Conservation (phyloP, 2,329 filamentous ascomycete species). For the Scolecobasidium constrictum region DNA sequence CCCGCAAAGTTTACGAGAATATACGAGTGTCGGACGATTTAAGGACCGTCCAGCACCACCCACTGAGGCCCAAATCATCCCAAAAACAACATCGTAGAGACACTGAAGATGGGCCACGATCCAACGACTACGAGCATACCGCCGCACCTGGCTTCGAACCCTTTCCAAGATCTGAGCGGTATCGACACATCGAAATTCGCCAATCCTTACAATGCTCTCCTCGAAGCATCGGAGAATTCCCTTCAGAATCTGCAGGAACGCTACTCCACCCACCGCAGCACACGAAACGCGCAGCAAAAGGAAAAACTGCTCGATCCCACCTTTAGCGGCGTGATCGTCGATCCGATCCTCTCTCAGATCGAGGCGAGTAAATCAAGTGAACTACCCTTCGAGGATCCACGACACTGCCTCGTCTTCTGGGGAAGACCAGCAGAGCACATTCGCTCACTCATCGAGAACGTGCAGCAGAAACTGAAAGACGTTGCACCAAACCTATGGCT, state of each 20-base stretch:
- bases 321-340: constrained; percentile 63
- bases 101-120: no score
- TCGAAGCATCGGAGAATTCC: constrained; percentile 55
- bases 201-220: constrained; percentile 69
- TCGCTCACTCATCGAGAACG: constrained; percentile 50
- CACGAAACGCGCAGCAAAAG: constrained; percentile 66
- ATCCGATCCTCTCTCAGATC: constrained; percentile 63
- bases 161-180: constrained; percentile 28
- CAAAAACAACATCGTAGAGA: no score
- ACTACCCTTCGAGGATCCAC: constrained; percentile 60
- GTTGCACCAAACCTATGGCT: constrained; percentile 70
- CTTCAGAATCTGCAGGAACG: constrained; percentile 62
- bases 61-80: no score
- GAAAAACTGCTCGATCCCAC: constrained; percentile 57
- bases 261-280: constrained; percentile 64
- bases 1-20: no score
- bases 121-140: no score
- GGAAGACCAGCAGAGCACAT: constrained; percentile 68
- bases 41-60: no score
- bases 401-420: constrained; percentile 83
- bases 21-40: no score
- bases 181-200: constrained; percentile 30
- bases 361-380: constrained; percentile 52
- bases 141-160: constrained; percentile 7
- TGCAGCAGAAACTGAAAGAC: constrained; percentile 56